A percentile compares a stretch with the other conserved stretches of the same genome.
Evolutionary conservation across 1,139 yeast species (phyloP).

Genomic region (Taphrina betulina): DNA sequence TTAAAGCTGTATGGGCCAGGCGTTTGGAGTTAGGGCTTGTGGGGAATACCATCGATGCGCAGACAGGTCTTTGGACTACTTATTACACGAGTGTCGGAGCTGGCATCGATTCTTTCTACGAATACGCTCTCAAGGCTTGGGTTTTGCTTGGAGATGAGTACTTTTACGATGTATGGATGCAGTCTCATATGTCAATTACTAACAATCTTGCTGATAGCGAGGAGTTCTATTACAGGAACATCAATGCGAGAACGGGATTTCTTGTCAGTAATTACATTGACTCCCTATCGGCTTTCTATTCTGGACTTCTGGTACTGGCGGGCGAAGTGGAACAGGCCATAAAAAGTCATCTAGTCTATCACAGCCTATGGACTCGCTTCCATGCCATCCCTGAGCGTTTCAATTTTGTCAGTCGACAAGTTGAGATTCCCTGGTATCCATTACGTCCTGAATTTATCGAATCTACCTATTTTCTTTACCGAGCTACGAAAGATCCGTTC

Average conservation of each 20-base stretch:
- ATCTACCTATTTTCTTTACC: constrained; percentile 76
- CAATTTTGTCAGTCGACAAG: constrained; percentile 49
- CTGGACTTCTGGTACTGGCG: constrained; percentile 75
- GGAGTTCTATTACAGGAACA: constrained; percentile 62
- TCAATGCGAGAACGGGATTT: constrained; percentile 56
- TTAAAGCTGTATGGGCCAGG: constrained; percentile 67
- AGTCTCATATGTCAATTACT: constrained; percentile 57
- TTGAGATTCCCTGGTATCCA: constrained; percentile 71
- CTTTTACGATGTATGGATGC: constrained; percentile 61
- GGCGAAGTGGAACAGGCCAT: constrained; percentile 74
- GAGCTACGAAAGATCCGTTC: constrained; percentile 84
- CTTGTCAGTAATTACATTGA: constrained; percentile 71
- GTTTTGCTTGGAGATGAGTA: constrained; percentile 68
- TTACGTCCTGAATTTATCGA: constrained; percentile 88
- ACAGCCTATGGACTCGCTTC: constrained; percentile 76
- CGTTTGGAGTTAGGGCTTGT: constrained; percentile 63
- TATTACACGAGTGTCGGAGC: constrained; percentile 82
- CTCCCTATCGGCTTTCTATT: constrained; percentile 81
- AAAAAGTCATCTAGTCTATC: constrained; percentile 59
- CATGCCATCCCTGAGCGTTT: constrained; percentile 88
- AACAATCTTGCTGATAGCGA: constrained; percentile 49
- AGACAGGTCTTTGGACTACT: constrained; percentile 58
- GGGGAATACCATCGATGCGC: constrained; percentile 75
- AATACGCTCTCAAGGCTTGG: constrained; percentile 76
- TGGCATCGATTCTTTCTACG: constrained; percentile 88